Evolutionary conservation across 352 stramenopile genomes (phyloP).

Genomic region (Phytophthora palmivora): DNA sequence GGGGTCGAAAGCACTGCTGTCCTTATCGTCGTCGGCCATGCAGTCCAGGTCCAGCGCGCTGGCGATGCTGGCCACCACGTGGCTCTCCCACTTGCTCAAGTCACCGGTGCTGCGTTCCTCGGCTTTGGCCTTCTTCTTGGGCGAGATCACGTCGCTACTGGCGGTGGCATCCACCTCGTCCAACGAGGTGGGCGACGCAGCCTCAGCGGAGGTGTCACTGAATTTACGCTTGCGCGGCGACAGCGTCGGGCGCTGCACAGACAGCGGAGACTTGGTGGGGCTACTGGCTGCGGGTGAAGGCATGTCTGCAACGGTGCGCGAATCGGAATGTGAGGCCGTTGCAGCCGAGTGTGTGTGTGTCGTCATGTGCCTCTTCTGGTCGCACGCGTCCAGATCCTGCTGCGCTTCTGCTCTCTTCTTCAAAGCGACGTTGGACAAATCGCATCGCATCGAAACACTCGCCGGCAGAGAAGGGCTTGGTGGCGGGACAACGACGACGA

Average conservation of each 20-base stretch:
- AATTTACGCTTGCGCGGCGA: constrained; percentile 61
- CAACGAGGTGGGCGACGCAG: constrained; percentile 41
- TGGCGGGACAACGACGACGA: too few relatives aligned
- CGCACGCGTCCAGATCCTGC: too few relatives aligned
- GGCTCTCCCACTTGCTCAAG: constrained; percentile 44
- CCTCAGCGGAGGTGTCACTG: constrained; percentile 21
- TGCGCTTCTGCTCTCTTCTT: too few relatives aligned
- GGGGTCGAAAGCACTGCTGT: constrained; percentile 25
- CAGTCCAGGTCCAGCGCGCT: constrained; percentile 29
- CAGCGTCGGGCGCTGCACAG: too few relatives aligned
- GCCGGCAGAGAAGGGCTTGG: too few relatives aligned
- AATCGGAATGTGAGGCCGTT: constrained; percentile 39
- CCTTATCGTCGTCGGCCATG: constrained; percentile 17
- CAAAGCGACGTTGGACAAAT: too few relatives aligned
- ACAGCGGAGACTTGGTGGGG: too few relatives aligned
- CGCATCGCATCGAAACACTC: too few relatives aligned
- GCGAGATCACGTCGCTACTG: too few relatives aligned
- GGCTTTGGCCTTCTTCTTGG: too few relatives aligned
- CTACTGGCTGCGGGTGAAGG: too few relatives aligned
- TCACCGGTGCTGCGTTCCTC: constrained; percentile 26
- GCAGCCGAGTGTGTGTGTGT: constrained; percentile 9
- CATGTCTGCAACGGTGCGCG: constrained; percentile 17
- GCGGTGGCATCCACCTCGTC: too few relatives aligned
- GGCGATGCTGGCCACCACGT: constrained; percentile 34
- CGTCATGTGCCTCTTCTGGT: constrained; percentile 37